These are phyloP conservation scores for Hansenula anomala DNA, from an alignment of 1,139 yeast genomes.

Conservation along the genomic window DNA sequence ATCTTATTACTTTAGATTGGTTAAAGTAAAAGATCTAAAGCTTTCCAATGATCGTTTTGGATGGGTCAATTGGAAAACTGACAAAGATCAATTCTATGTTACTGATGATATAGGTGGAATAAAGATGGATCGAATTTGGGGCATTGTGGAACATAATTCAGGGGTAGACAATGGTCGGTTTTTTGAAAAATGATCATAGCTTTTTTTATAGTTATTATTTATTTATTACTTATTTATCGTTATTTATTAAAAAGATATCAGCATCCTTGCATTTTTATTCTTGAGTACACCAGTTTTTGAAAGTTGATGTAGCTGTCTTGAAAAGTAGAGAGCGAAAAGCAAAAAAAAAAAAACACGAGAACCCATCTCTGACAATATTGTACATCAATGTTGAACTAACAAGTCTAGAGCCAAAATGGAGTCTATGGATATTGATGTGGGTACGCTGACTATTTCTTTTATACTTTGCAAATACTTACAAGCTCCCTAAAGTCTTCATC, in stretches of 20 bases:
- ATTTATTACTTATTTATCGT: neutral
- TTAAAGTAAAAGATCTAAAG: conserved; percentile 44
- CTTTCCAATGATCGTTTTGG: conserved; percentile 41
- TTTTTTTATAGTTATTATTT: neutral
- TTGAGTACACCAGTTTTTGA: too few species aligned
- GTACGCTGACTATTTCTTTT: too few species aligned
- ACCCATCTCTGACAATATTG: neutral
- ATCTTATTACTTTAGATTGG: conserved; percentile 55
- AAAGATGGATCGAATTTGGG: conserved; percentile 83
- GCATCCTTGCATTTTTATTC: neutral
- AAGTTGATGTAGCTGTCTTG: too few species aligned
- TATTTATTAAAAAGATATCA: neutral
- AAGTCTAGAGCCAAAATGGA: too few species aligned
- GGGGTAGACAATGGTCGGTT: conserved; percentile 64
- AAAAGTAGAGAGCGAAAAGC: neutral
- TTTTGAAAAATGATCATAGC: conserved; percentile 5
- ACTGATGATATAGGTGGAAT: conserved; percentile 76
- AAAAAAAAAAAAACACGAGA: too few species aligned
- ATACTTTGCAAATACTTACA: too few species aligned
- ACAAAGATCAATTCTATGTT: conserved; percentile 43
- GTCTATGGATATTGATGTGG: conserved; percentile 3
- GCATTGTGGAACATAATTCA: conserved; percentile 62
- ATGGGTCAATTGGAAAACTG: conserved; percentile 56
- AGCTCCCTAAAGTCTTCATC: neutral
- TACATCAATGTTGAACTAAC: too few species aligned